These are phyloP conservation scores for Lasiosphaeria miniovina DNA, from an alignment of 495 filamentous ascomycete genomes.

Conservation along the genomic window DNA sequence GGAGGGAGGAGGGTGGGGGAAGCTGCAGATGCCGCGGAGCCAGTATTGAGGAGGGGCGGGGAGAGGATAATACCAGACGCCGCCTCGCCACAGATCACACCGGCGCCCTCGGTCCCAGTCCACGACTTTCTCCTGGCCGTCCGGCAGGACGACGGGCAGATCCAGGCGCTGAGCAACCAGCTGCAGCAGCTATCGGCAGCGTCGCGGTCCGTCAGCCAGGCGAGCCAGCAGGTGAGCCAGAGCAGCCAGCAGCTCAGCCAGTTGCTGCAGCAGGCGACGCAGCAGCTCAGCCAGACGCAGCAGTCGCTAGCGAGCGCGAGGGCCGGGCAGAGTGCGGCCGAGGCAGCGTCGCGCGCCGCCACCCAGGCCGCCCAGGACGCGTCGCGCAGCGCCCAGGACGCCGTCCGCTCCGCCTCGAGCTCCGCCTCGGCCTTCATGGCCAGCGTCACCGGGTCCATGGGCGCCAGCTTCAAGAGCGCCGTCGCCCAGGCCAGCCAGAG, in stretches of 20 bases:
- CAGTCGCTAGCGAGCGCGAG: slow-evolving; percentile 20
- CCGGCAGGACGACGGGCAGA: slow-evolving; percentile 41
- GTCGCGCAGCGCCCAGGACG: slow-evolving; percentile 23
- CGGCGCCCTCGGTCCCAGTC: slow-evolving; percentile 14
- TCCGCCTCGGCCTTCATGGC: slow-evolving; percentile 26
- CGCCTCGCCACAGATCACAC: slow-evolving; percentile 16
- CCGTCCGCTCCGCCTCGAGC: slow-evolving; percentile 15
- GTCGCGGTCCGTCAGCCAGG: slow-evolving; percentile 35
- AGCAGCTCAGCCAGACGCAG: slow-evolving; percentile 28
- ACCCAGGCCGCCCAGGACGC: slow-evolving; percentile 23
- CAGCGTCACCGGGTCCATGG: slow-evolving; percentile 15
- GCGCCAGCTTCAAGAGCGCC: slow-evolving; percentile 30
- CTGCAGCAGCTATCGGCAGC: slow-evolving; percentile 26
- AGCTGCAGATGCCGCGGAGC: not conserved
- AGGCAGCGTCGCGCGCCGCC: slow-evolving; percentile 23
- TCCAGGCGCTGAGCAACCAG: slow-evolving; percentile 38
- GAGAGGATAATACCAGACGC: slow-evolving; percentile 1
- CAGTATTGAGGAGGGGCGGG: not conserved
- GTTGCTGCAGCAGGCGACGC: slow-evolving; percentile 26
- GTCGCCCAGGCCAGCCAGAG: slow-evolving; percentile 33
- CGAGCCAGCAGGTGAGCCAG: slow-evolving; percentile 39
- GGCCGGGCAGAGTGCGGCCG: slow-evolving; percentile 14
- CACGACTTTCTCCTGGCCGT: not conserved
- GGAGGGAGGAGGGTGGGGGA: not conserved
- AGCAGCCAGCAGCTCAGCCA: slow-evolving; percentile 37